These are phyloP conservation scores for Funneliformis mosseae DNA, from an alignment of 192 early-diverging fungal genomes.

Conservation along the genomic window DNA sequence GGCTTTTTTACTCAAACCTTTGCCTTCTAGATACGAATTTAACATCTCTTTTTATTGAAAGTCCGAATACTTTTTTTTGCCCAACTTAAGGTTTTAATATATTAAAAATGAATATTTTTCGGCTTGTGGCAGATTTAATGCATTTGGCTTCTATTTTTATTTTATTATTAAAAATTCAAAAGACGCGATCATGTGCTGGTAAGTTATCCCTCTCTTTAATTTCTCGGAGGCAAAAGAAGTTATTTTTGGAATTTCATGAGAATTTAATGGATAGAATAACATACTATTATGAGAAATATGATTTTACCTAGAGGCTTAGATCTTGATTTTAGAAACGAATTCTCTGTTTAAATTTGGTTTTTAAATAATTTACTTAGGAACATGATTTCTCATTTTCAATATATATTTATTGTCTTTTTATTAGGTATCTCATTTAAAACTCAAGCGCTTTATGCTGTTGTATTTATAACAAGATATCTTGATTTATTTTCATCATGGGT, in stretches of 20 bases:
- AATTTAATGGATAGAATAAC: background rate
- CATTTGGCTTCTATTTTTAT: conserved; percentile 94
- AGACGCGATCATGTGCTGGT: conserved; percentile 88
- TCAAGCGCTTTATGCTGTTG: conserved; percentile 86
- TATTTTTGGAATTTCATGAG: background rate
- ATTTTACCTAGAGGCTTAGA: background rate
- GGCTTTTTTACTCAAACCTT: background rate
- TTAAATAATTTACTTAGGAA: background rate
- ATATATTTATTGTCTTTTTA: background rate
- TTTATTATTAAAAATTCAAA: conserved; percentile 88
- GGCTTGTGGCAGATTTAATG: conserved; percentile 88
- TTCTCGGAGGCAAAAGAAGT: background rate
- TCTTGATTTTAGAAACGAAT: background rate
- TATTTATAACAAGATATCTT: conserved; percentile 93
- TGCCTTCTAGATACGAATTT: background rate
- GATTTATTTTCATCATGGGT: conserved; percentile 79
- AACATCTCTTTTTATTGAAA: background rate
- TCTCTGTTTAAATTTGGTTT: background rate
- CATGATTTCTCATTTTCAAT: background rate
- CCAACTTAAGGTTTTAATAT: background rate
- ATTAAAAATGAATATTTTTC: conserved; percentile 87
- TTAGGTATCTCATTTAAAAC: conserved; percentile 99
- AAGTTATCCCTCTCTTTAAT: background rate
- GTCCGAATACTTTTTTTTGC: background rate
- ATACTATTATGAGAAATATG: too few relatives aligned